phyloP scores from a whole-genome alignment of 2,329 filamentous ascomycete species.

The Macrophomina tecta region DNA sequence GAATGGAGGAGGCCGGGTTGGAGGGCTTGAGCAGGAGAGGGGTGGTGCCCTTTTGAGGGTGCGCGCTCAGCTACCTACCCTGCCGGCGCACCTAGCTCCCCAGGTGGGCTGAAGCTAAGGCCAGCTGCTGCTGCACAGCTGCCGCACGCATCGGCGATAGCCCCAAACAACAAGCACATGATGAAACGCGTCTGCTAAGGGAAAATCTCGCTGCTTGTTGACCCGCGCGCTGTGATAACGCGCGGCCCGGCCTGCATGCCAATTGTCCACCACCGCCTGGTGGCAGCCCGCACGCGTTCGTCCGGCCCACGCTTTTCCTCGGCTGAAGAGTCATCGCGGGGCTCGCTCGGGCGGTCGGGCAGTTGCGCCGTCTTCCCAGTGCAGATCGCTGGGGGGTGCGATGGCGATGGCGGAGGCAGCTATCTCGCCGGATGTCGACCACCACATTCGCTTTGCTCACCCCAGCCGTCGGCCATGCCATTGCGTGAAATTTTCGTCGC shows the following conservation, averaged over 20 bases:
- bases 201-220: neutral
- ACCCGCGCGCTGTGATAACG: conserved; percentile 19
- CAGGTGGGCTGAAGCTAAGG: conserved; percentile 25
- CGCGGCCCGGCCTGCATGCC: neutral
- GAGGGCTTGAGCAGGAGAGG: conserved; percentile 5
- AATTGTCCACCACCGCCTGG: neutral
- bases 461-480: neutral
- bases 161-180: conserved; percentile 6
- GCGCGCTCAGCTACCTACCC: neutral
- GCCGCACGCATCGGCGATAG: neutral
- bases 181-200: conserved; percentile 8
- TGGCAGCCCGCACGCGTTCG: neutral
- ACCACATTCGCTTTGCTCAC: conserved; percentile 17
- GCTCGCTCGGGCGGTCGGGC: conserved; percentile 17
- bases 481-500: conserved; percentile 10
- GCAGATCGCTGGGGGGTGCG: conserved; percentile 11
- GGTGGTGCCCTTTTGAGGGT: conserved; percentile 4
- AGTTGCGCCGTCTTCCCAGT: conserved; percentile 10
- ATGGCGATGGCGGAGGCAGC: neutral
- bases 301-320: conserved; percentile 23
- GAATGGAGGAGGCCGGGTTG: conserved; percentile 23
- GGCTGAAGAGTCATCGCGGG: conserved; percentile 20
- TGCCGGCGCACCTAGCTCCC: neutral
- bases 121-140: neutral
- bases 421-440: neutral